Conservation (phyloP, 805 yeast species). For the Saccharomycodes ludwigii region DNA sequence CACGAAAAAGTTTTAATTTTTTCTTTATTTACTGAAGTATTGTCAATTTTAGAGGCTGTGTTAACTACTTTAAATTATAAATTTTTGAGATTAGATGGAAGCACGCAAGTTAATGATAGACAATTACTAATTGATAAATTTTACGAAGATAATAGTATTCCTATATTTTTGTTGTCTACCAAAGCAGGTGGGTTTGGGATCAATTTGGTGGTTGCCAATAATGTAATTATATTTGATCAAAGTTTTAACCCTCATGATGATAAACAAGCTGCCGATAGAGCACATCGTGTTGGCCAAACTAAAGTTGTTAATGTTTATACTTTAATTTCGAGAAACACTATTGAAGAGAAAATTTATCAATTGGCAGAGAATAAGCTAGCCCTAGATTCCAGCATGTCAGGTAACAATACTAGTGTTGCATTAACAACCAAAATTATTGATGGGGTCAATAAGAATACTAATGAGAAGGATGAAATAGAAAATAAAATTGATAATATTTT, state of each 20-base stretch:
- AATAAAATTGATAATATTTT: conserved; percentile 41
- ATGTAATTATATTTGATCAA: conserved; percentile 84
- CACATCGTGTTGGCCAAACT: conserved; percentile 93
- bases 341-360: conserved; percentile 80
- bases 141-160: conserved; percentile 69
- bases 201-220: conserved; percentile 88
- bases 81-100: conserved; percentile 85
- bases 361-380: conserved; percentile 86
- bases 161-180: conserved; percentile 80
- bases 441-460: conserved; percentile 30
- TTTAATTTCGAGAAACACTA: conserved; percentile 57
- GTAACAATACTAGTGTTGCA: conserved; percentile 10
- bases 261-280: conserved; percentile 96
- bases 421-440: neutral
- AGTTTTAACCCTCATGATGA: conserved; percentile 98
- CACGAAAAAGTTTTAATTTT: conserved; percentile 68
- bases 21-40: conserved; percentile 84
- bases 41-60: conserved; percentile 76
- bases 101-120: conserved; percentile 83
- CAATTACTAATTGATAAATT: conserved; percentile 86
- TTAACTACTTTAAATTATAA: conserved; percentile 51
- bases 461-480: conserved; percentile 27
- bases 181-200: conserved; percentile 99
- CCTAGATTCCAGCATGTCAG: conserved; percentile 41
- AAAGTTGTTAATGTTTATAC: conserved; percentile 72